Percentiles rank a stretch among this genome's conserved stretches.
phyloP scores from a whole-genome alignment of 1,139 yeast species.

The Geotrichum cucujoidarum region DNA sequence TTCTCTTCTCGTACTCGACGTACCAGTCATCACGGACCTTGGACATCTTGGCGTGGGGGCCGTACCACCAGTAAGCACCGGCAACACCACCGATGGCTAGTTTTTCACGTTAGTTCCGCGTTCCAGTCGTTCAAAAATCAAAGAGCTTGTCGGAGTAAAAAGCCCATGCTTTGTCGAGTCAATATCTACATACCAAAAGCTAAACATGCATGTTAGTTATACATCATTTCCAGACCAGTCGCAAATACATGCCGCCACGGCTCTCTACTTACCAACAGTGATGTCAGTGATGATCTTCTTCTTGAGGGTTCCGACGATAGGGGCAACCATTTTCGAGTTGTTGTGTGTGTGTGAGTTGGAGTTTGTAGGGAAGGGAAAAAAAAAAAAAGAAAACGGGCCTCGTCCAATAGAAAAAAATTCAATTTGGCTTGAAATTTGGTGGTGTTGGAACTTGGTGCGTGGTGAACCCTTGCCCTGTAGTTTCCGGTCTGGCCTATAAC shows the following conservation, averaged over 20 bases:
- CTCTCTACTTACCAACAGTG: slow-evolving; percentile 40
- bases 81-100: slow-evolving; percentile 46
- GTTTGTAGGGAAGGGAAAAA: slow-evolving; percentile 4
- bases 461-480: neutral
- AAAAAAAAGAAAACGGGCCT: slow-evolving; percentile 9
- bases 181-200: too few relatives aligned
- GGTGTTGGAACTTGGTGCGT: neutral
- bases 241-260: too few relatives aligned
- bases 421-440: neutral
- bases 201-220: too few relatives aligned
- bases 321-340: slow-evolving; percentile 70
- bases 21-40: slow-evolving; percentile 81
- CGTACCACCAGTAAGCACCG: slow-evolving; percentile 69
- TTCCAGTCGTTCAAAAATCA: too few relatives aligned
- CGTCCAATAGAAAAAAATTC: too few relatives aligned
- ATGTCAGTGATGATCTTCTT: slow-evolving; percentile 81
- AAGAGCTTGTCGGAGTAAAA: too few relatives aligned
- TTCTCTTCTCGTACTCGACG: slow-evolving; percentile 70
- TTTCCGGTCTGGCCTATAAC: neutral
- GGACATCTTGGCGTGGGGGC: slow-evolving; percentile 65
- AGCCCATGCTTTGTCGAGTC: too few relatives aligned
- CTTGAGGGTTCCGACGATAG: slow-evolving; percentile 80
- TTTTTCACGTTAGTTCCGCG: too few relatives aligned
- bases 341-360: slow-evolving; percentile 21
- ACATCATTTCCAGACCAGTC: too few relatives aligned